Evolutionary conservation across 2,329 filamentous ascomycete species (phyloP).

Genomic region (Ascomycota sp.): DNA sequence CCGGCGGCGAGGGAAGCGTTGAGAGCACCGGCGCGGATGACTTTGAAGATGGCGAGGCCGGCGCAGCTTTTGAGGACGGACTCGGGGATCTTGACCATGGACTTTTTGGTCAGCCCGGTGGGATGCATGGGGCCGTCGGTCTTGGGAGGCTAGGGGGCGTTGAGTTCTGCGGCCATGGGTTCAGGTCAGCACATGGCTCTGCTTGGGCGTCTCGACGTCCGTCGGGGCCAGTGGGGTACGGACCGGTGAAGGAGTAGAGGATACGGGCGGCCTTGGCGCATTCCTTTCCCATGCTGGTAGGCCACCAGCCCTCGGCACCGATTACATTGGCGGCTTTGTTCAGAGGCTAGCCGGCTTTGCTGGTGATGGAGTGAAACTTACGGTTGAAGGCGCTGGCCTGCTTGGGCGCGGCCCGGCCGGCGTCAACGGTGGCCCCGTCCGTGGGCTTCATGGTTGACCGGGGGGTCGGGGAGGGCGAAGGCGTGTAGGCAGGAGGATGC

Average conservation of each 20-base stretch:
- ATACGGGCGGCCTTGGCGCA: slow-evolving; percentile 59
- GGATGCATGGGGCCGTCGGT: background rate
- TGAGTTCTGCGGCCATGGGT: no score
- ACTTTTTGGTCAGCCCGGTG: slow-evolving; percentile 7
- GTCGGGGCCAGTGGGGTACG: no score
- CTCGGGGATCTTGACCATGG: slow-evolving; percentile 17
- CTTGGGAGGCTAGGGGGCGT: background rate
- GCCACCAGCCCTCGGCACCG: slow-evolving; percentile 58
- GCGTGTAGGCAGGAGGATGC: slow-evolving; percentile 5
- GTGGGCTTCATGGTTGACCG: slow-evolving; percentile 1
- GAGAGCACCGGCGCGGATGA: background rate
- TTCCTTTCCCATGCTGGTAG: slow-evolving; percentile 52
- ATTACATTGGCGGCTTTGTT: slow-evolving; percentile 49
- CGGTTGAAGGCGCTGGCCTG: slow-evolving; percentile 22
- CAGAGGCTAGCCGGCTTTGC: slow-evolving; percentile 44
- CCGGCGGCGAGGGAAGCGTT: slow-evolving; percentile 23
- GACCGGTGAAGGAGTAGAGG: slow-evolving; percentile 48
- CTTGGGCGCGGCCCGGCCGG: background rate
- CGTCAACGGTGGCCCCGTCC: background rate
- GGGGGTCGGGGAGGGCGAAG: background rate
- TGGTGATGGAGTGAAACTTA: slow-evolving; percentile 43
- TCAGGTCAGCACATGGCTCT: no score
- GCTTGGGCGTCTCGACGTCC: no score
- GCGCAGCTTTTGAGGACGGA: slow-evolving; percentile 31
- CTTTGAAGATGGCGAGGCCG: slow-evolving; percentile 36